Conservation (phyloP, 345 rosid genomes). For the Hibiscus trionum region DNA sequence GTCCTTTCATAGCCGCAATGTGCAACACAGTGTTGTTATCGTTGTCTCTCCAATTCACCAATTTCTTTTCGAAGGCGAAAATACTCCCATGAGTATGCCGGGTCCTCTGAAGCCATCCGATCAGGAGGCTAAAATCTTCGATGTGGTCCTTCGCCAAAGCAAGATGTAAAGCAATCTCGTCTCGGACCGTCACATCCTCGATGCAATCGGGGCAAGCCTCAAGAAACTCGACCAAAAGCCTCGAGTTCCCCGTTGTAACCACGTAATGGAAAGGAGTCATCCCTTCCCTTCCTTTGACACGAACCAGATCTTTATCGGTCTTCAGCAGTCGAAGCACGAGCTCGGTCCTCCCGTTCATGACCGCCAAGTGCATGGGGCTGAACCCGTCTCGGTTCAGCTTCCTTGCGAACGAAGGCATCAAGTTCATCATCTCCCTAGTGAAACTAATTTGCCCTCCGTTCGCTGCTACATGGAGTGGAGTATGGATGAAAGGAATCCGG, state of each 20-base stretch:
- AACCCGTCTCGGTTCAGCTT: conserved; percentile 16
- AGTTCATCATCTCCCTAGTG: conserved; percentile 11
- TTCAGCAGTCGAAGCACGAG: neutral
- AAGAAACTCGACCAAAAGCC: neutral
- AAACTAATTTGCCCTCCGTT: neutral
- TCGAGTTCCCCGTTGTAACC: neutral
- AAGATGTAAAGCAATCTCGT: neutral
- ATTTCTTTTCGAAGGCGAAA: neutral
- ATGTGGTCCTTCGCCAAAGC: neutral
- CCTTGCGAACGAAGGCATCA: conserved; percentile 16
- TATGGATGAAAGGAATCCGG: conserved; percentile 12
- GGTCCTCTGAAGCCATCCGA: neutral
- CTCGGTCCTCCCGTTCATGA: neutral
- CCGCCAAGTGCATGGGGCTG: conserved; percentile 13
- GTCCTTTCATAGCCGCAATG: neutral
- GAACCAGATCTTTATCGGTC: neutral
- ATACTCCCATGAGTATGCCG: neutral
- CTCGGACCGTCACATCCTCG: neutral
- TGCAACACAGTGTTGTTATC: neutral
- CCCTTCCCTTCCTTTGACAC: neutral
- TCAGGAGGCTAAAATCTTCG: neutral
- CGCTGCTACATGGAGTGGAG: conserved; percentile 23
- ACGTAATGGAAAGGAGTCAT: neutral
- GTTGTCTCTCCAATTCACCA: neutral
- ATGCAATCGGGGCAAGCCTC: neutral